Percentiles rank a stretch among this genome's conserved stretches.
Evolutionary conservation across 805 yeast species (phyloP).

Genomic region (Candida germanica): DNA sequence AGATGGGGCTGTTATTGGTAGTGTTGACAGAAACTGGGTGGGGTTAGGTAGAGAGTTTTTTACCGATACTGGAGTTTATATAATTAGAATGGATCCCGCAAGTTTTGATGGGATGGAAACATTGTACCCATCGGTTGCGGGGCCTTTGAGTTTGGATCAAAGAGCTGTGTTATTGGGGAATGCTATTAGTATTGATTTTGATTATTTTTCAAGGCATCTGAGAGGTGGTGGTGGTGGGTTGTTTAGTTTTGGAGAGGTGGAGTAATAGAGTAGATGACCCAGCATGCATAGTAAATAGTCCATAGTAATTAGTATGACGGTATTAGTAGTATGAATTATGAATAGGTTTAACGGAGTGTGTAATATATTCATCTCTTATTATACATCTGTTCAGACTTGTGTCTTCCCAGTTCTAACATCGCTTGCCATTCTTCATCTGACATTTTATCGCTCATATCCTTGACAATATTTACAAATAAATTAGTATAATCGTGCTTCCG

Average conservation of each 20-base stretch:
- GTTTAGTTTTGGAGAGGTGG: conserved; percentile 26
- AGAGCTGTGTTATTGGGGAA: conserved; percentile 83
- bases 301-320: no score
- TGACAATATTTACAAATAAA: conserved; percentile 45
- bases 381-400: conserved; percentile 10
- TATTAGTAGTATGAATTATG: no score
- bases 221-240: conserved; percentile 49
- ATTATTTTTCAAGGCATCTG: conserved; percentile 93
- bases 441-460: conserved; percentile 33
- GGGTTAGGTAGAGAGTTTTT: conserved; percentile 90
- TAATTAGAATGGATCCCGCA: conserved; percentile 75
- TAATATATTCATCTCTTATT: background rate
- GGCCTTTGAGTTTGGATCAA: conserved; percentile 68
- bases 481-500: conserved; percentile 55
- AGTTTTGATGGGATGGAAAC: conserved; percentile 59
- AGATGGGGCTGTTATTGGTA: conserved; percentile 56
- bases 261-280: no score
- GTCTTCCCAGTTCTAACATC: conserved; percentile 23
- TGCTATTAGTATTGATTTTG: conserved; percentile 92
- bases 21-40: conserved; percentile 91
- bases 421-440: conserved; percentile 40
- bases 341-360: no score
- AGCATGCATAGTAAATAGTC: no score
- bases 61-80: conserved; percentile 93
- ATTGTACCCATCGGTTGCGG: conserved; percentile 48